Percentiles rank a stretch among this genome's conserved stretches.
phyloP scores from a whole-genome alignment of 192 early-diverging fungal genomes.

The Gamsiella multidivaricata region DNA sequence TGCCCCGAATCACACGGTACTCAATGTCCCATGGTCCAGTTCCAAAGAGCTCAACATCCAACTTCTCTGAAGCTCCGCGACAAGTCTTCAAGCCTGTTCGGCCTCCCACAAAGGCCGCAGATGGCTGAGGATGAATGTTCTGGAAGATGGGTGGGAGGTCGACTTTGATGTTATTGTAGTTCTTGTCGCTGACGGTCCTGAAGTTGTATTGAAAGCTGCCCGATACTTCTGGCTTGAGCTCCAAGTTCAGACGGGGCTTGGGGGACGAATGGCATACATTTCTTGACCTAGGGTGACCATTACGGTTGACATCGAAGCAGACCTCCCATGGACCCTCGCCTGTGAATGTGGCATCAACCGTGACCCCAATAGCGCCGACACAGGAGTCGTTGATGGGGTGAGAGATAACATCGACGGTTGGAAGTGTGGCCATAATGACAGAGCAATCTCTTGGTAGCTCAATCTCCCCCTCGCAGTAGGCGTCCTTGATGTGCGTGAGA shows the following conservation, averaged over 20 bases:
- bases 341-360: slow-evolving; percentile 45
- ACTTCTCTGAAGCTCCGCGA: slow-evolving; percentile 15
- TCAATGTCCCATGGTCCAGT: slow-evolving; percentile 48
- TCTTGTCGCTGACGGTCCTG: slow-evolving; percentile 47
- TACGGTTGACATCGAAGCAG: slow-evolving; percentile 35
- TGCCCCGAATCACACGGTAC: slow-evolving; percentile 35
- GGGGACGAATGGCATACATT: slow-evolving; percentile 26
- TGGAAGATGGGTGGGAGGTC: slow-evolving; percentile 33
- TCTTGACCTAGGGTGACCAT: not conserved
- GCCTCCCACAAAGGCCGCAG: slow-evolving; percentile 17
- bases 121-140: slow-evolving; percentile 49
- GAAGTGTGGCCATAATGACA: slow-evolving; percentile 24
- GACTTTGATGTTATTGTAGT: slow-evolving; percentile 24
- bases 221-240: slow-evolving; percentile 30
- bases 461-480: slow-evolving; percentile 33
- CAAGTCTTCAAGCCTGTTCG: slow-evolving; percentile 26
- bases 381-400: slow-evolving; percentile 42
- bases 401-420: slow-evolving; percentile 33
- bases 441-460: slow-evolving; percentile 33
- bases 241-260: slow-evolving; percentile 40
- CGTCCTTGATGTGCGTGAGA: slow-evolving; percentile 35
- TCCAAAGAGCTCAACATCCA: slow-evolving; percentile 38
- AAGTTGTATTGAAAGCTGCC: slow-evolving; percentile 40
- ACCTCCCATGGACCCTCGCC: slow-evolving; percentile 48
- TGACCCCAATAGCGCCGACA: slow-evolving; percentile 46